Evolutionary conservation across 176 grass and related monocot genomes (phyloP).

Genomic region (Lolium rigidum): DNA sequence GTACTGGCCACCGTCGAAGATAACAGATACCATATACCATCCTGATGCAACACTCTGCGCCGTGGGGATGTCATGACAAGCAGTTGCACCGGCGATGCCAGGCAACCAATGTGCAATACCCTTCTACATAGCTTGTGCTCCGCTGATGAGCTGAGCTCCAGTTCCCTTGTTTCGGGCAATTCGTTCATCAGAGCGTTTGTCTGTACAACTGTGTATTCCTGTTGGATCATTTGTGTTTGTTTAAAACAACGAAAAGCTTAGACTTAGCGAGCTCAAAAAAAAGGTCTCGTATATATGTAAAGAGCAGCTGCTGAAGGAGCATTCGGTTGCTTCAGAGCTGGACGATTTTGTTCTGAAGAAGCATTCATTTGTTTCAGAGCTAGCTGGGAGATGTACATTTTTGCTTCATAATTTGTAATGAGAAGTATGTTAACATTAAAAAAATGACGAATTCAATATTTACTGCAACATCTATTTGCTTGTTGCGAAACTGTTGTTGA

Average conservation of each 20-base stretch:
- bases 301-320: slow-evolving; percentile 29
- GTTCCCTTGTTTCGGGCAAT: background rate
- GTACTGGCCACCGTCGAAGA: slow-evolving; percentile 95
- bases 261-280: background rate
- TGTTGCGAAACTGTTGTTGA: background rate
- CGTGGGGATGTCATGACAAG: slow-evolving; percentile 28
- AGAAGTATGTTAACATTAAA: background rate
- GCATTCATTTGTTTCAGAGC: slow-evolving; percentile 12
- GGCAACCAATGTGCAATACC: background rate
- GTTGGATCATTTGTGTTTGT: slow-evolving; percentile 37
- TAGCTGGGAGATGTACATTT: background rate
- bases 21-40: slow-evolving; percentile 66
- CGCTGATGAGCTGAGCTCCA: slow-evolving; percentile 32
- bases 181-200: slow-evolving; percentile 23
- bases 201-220: slow-evolving; percentile 25
- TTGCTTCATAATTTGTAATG: background rate
- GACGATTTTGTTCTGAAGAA: slow-evolving; percentile 13
- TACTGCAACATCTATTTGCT: background rate
- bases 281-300: background rate
- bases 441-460: background rate
- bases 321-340: background rate
- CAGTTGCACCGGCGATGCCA: background rate
- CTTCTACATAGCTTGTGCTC: background rate
- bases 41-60: background rate
- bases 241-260: slow-evolving; percentile 27